Conservation (phyloP, 2,329 filamentous ascomycete species). For the Alternaria rosae region DNA sequence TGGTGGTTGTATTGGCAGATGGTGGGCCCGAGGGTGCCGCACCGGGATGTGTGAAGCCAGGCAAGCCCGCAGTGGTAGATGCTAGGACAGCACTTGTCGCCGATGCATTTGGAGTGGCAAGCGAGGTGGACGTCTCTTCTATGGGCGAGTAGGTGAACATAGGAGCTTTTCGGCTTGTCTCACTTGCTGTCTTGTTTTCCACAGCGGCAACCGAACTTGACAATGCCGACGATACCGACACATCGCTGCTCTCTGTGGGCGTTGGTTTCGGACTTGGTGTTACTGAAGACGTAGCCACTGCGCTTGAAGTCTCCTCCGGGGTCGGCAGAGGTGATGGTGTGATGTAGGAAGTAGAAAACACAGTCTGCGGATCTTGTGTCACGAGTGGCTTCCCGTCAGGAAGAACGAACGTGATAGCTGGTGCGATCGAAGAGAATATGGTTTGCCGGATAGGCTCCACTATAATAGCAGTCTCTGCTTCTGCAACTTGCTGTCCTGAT, state of each 20-base stretch:
- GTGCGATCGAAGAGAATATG: conserved; percentile 33
- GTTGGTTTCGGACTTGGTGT: conserved; percentile 13
- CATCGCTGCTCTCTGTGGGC: conserved; percentile 14
- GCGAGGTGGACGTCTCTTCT: conserved; percentile 15
- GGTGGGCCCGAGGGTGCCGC: conserved; percentile 11
- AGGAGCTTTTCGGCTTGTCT: conserved; percentile 22
- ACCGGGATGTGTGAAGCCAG: conserved; percentile 30
- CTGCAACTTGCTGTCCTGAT: conserved; percentile 18
- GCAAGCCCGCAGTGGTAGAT: conserved; percentile 26
- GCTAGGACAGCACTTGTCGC: not conserved
- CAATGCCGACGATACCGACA: not conserved
- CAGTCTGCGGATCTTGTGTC: conserved; percentile 37
- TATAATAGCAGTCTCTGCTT: conserved; percentile 44
- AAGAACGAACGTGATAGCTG: conserved; percentile 45
- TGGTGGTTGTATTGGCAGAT: not conserved
- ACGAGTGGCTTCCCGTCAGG: conserved; percentile 41
- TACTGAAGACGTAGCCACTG: conserved; percentile 3
- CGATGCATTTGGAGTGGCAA: conserved; percentile 13
- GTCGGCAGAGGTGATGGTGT: conserved; percentile 28
- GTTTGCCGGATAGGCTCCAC: conserved; percentile 43
- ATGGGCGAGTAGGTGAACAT: conserved; percentile 37
- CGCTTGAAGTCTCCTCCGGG: conserved; percentile 19
- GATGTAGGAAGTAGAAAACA: conserved; percentile 44
- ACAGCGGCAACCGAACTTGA: conserved; percentile 23
- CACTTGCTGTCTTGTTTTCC: conserved; percentile 23